Evolutionary conservation across 352 stramenopile genomes (phyloP), one percentile per base, ranked within the genome.

Genomic region (Phytopythium litorale): DNA sequence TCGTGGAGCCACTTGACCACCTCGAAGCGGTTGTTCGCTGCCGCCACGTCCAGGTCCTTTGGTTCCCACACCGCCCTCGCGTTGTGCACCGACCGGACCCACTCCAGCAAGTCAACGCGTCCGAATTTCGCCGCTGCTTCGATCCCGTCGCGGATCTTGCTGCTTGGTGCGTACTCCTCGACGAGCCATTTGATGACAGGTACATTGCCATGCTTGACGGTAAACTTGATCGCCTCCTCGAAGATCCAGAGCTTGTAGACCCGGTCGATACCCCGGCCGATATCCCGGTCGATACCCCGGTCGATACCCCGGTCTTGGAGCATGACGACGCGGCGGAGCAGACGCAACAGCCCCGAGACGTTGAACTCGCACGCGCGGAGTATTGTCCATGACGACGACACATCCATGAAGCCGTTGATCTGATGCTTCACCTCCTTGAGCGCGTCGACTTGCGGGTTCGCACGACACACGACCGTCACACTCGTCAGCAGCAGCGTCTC

Each of bases 1-100:
- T 37, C 49, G 49, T 40, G 28, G 7, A 55, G 49, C 49, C 49
- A 55, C 49, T 38, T 19, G 25, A 55, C 23, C 49, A 40, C 23
- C 49, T 55, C 49, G 25, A 55, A n/a, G 28, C 21, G 28, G 6
- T 13, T 7, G 9, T 16, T 6, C 6, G 4, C 25, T 15, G 19
- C 49, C 15, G 49, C 49, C 16, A n/a, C 11, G 6, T 23, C 25
- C 1, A 55, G 40, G 8, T 21, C 40, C 40, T 21, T 46, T 13
- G 40, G 3, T 13, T 46, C 40, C 40, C 40, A 46, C 18, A 46
- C 40, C 4, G 13, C 33, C 6, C 40, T 13, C 40, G 40, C 40
- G 16, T 16, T n/a, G 40, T 46, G 40, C 1, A 11, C 21, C 8
- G 40, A 8, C 21, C 21, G 11, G 40, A 46, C n/a, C 40, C 40